Evolutionary conservation across 2,329 filamentous ascomycete species (phyloP).

Genomic region (Chaetoscypha palmicola): DNA sequence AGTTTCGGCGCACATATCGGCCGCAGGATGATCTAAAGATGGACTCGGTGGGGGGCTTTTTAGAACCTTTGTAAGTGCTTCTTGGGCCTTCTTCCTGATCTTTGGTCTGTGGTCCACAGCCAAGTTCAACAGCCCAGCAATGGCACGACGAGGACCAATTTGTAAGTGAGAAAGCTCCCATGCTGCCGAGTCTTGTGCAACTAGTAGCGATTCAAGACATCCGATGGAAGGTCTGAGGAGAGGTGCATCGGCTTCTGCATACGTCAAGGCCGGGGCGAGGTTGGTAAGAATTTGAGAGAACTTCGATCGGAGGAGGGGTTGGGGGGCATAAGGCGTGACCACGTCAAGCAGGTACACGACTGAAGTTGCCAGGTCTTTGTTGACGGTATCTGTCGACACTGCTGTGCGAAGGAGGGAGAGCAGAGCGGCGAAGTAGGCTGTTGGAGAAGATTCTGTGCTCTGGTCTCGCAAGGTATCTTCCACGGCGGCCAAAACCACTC

Average conservation of each 20-base stretch:
- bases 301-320: conserved; percentile 83
- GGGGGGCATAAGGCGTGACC: conserved; percentile 76
- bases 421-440: conserved; percentile 93
- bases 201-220: conserved; percentile 82
- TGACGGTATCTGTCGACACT: conserved; percentile 56
- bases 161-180: conserved; percentile 83
- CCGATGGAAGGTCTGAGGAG: conserved; percentile 83
- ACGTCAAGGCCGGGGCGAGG: conserved; percentile 75
- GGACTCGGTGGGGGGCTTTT: conserved; percentile 84
- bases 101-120: conserved; percentile 86
- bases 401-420: conserved; percentile 80
- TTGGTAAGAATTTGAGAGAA: conserved; percentile 88
- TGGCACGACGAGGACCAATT: conserved; percentile 77
- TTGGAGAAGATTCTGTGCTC: conserved; percentile 73
- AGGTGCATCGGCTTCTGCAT: conserved; percentile 77
- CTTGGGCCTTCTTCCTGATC: conserved; percentile 86
- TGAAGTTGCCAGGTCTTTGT: conserved; percentile 76
- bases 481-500: conserved; percentile 80
- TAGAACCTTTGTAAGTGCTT: conserved; percentile 77
- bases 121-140: conserved; percentile 78
- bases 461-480: conserved; percentile 89
- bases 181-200: conserved; percentile 78
- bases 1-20: conserved; percentile 92
- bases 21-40: conserved; percentile 86
- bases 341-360: conserved; percentile 95